Conservation (phyloP, 2,329 filamentous ascomycete species). For the Beauveria bassiana region DNA sequence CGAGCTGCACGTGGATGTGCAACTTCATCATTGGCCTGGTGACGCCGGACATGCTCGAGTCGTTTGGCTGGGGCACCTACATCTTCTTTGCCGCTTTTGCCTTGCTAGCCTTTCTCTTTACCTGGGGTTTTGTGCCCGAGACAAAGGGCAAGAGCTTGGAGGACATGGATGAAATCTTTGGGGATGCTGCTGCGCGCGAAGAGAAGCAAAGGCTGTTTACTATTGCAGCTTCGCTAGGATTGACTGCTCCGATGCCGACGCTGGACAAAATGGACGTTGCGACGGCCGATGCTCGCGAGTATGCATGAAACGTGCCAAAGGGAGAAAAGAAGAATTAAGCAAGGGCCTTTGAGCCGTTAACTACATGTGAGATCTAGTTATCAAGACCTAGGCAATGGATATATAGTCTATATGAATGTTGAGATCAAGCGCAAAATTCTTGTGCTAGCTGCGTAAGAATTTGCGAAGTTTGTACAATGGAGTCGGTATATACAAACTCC, state of each 20-base stretch:
- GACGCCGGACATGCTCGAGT: conserved; percentile 41
- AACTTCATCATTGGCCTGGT: conserved; percentile 30
- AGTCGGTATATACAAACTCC: conserved; percentile 41
- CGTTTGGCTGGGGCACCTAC: conserved; percentile 45
- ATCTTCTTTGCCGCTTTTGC: conserved; percentile 54
- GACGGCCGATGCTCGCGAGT: neutral
- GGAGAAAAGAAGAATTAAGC: neutral
- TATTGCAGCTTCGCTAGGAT: conserved; percentile 20
- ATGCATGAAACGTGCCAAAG: neutral
- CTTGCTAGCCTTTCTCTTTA: conserved; percentile 40
- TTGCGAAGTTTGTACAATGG: conserved; percentile 27
- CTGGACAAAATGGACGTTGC: conserved; percentile 14
- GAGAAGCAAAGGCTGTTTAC: conserved; percentile 23
- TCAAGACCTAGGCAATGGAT: no score
- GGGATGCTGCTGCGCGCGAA: conserved; percentile 28
- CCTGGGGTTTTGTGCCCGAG: conserved; percentile 49
- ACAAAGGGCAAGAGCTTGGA: conserved; percentile 48
- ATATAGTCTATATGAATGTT: neutral
- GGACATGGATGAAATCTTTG: conserved; percentile 46
- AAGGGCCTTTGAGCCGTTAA: no score
- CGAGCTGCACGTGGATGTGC: conserved; percentile 36
- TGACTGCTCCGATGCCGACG: conserved; percentile 17
- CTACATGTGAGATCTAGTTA: neutral
- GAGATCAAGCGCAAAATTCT: conserved; percentile 21
- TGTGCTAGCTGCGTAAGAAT: conserved; percentile 20